Percentiles rank a stretch among this genome's conserved stretches.
These are phyloP conservation scores for Castanopsis chinensis DNA, from an alignment of 306 rosid species.

Conservation along the genomic window DNA sequence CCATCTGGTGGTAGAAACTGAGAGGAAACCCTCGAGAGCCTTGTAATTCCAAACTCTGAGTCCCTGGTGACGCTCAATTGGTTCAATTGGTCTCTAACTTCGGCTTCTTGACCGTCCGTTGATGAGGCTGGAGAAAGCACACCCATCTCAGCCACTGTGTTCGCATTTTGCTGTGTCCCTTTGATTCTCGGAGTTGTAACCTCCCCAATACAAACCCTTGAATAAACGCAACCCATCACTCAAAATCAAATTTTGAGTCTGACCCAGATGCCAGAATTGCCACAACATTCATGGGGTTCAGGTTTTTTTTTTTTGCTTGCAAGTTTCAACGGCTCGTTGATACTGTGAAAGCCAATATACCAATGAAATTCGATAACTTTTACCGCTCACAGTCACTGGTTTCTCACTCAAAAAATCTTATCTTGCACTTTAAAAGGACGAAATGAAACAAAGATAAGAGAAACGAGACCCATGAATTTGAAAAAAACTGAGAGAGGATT, in stretches of 20 bases:
- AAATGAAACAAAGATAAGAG: not conserved
- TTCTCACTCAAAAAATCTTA: no score
- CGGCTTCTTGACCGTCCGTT: conserved; percentile 34
- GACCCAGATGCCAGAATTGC: conserved; percentile 36
- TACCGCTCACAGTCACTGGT: no score
- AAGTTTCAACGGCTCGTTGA: not conserved
- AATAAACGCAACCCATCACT: conserved; percentile 88
- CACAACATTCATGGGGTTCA: conserved; percentile 42
- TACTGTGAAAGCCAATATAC: no score
- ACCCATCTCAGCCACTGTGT: conserved; percentile 32
- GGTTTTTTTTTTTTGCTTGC: not conserved
- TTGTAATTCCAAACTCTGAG: conserved; percentile 70
- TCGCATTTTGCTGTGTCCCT: conserved; percentile 37
- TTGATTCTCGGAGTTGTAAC: conserved; percentile 47
- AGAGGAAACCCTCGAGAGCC: conserved; percentile 88
- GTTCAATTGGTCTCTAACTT: conserved; percentile 46
- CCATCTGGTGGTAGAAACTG: conserved; percentile 96
- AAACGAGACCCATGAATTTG: not conserved
- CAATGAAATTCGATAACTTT: not conserved
- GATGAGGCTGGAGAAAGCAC: conserved; percentile 49
- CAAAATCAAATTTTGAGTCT: conserved; percentile 6
- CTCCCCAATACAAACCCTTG: conserved; percentile 79
- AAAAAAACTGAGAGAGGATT: no score
- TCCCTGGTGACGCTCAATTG: conserved; percentile 50
- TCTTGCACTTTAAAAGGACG: not conserved